Evolutionary conservation across 495 filamentous ascomycete genomes (phyloP).

Genomic region (Filosporella fistucella): DNA sequence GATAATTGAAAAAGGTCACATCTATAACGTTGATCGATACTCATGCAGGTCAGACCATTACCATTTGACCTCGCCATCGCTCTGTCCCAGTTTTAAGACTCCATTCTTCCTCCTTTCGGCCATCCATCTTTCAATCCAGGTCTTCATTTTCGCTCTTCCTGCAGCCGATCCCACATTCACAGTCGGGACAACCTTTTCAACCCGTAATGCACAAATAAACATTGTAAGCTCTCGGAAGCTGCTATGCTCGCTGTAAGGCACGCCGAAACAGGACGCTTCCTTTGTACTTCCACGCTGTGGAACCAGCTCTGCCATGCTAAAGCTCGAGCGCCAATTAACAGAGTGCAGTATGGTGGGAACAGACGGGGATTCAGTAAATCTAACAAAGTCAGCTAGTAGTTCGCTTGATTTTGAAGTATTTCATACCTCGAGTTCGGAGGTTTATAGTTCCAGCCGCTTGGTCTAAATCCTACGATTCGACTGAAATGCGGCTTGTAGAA

Average conservation of each 20-base stretch:
- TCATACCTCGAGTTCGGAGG: constrained; percentile 50
- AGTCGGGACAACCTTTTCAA: constrained; percentile 87
- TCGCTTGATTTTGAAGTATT: not conserved
- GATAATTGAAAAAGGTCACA: too few relatives aligned
- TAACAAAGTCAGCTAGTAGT: not conserved
- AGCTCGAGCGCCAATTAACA: constrained; percentile 67
- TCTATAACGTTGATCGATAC: too few relatives aligned
- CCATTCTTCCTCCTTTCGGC: constrained; percentile 80
- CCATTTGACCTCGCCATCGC: constrained; percentile 25
- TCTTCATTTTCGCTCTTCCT: constrained; percentile 76
- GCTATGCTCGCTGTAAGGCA: constrained; percentile 94
- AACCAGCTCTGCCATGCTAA: constrained; percentile 57
- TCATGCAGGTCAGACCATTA: too few relatives aligned
- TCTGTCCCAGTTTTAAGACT: constrained; percentile 49
- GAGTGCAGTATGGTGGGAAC: constrained; percentile 69
- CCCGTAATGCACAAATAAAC: constrained; percentile 82
- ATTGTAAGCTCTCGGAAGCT: constrained; percentile 90
- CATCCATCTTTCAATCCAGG: constrained; percentile 85
- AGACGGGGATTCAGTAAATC: constrained; percentile 58
- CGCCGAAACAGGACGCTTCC: constrained; percentile 77
- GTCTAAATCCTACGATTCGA: constrained; percentile 86
- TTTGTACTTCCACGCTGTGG: constrained; percentile 75
- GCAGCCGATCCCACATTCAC: constrained; percentile 75
- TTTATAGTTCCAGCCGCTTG: constrained; percentile 87
- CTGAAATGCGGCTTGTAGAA: constrained; percentile 71